Percentiles rank a stretch among this genome's conserved stretches.
These are phyloP conservation scores for Circinella umbellata DNA, from an alignment of 371 early-diverging fungal species.

Conservation along the genomic window DNA sequence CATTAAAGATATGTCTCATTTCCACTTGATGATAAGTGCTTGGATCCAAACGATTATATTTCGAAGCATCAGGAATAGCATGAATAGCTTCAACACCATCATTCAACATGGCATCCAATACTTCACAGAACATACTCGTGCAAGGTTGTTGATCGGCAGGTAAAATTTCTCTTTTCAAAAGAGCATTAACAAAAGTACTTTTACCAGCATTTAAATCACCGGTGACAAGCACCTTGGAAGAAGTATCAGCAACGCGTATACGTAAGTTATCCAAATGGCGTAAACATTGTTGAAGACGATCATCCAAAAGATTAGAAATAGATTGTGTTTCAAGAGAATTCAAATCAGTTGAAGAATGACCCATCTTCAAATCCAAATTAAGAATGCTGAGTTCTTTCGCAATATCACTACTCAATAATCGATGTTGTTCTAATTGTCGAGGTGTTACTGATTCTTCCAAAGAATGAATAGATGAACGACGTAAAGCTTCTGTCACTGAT, in stretches of 20 bases:
- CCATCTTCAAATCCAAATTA: constrained; percentile 70
- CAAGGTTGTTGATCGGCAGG: constrained; percentile 98
- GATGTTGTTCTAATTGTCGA: constrained; percentile 29
- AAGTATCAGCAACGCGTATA: constrained; percentile 85
- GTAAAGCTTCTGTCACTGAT: constrained; percentile 33
- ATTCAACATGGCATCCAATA: constrained; percentile 86
- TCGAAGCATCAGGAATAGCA: constrained; percentile 70
- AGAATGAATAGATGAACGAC: constrained; percentile 28
- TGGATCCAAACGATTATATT: constrained; percentile 74
- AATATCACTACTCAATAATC: constrained; percentile 25
- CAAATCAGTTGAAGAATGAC: constrained; percentile 52
- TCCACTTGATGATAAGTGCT: constrained; percentile 77
- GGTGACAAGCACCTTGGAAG: constrained; percentile 93
- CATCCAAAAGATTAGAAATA: constrained; percentile 73
- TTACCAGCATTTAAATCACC: constrained; percentile 98
- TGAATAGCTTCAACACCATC: constrained; percentile 89
- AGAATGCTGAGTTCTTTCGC: constrained; percentile 65
- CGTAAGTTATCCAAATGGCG: constrained; percentile 83
- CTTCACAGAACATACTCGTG: constrained; percentile 94
- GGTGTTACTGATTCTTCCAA: constrained; percentile 11
- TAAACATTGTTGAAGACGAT: constrained; percentile 64
- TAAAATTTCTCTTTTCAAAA: constrained; percentile 85
- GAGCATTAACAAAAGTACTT: constrained; percentile 94
- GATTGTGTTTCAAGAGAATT: constrained; percentile 66
- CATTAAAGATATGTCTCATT: constrained; percentile 60